A percentile compares a stretch with the other conserved stretches of the same genome.
phyloP scores from a whole-genome alignment of 805 yeast species.

The Isabelozyma gotoi region DNA sequence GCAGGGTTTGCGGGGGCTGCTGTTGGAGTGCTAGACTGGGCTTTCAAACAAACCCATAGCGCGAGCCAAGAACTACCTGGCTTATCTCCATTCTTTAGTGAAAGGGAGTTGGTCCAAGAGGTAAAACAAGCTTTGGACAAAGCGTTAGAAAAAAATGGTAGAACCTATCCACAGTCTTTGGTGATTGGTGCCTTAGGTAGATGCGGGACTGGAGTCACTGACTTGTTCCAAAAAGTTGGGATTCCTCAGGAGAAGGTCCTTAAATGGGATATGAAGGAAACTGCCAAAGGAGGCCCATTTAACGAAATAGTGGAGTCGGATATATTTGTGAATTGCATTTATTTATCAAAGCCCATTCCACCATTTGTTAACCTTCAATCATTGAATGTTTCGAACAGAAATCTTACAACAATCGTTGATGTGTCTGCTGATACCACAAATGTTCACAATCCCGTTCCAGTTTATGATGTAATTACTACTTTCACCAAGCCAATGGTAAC shows the following conservation, averaged over 20 bases:
- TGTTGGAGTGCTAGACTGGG: conserved; percentile 90
- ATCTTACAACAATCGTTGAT: conserved; percentile 88
- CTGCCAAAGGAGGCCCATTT: conserved; percentile 97
- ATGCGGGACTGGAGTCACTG: conserved; percentile 97
- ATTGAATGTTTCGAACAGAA: conserved; percentile 68
- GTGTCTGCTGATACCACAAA: conserved; percentile 99
- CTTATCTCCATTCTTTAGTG: conserved; percentile 80
- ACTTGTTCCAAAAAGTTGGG: conserved; percentile 77
- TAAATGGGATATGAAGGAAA: conserved; percentile 97
- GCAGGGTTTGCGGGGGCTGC: conserved; percentile 99
- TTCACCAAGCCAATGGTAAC: conserved; percentile 87
- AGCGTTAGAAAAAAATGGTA: conserved; percentile 60
- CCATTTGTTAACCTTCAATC: conserved; percentile 77
- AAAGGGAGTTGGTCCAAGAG: conserved; percentile 68
- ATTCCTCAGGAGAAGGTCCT: conserved; percentile 78
- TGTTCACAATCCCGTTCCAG: conserved; percentile 97
- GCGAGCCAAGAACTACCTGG: conserved; percentile 73
- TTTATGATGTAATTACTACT: conserved; percentile 84
- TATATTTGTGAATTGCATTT: conserved; percentile 93
- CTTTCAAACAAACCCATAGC: conserved; percentile 75
- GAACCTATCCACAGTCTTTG: conserved; percentile 71
- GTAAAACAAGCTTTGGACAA: conserved; percentile 57
- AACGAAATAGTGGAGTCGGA: conserved; percentile 84
- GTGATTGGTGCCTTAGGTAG: conserved; percentile 98
- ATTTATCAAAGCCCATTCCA: conserved; percentile 87